phyloP scores from a whole-genome alignment of 106 monocot genomes.

The Acorus gramineus region DNA sequence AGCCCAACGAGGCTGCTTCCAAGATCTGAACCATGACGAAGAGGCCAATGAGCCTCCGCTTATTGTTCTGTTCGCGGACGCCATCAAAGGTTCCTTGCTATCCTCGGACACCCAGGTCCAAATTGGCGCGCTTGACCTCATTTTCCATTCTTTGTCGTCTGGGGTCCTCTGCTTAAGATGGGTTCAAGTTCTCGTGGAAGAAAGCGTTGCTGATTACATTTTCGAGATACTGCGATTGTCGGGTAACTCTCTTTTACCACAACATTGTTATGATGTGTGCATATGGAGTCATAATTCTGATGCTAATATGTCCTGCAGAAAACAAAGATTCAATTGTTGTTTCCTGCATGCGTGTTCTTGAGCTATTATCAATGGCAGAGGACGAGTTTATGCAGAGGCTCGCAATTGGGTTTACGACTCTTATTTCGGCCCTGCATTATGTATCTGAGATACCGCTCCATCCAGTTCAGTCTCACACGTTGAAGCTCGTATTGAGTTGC shows the following conservation, averaged over 20 bases:
- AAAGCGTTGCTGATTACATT: constrained; percentile 84
- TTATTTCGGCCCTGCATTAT: constrained; percentile 57
- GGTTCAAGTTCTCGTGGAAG: constrained; percentile 57
- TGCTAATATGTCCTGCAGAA: constrained; percentile 31
- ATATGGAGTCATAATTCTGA: background rate
- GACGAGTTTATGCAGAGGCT: constrained; percentile 51
- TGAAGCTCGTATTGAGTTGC: constrained; percentile 55
- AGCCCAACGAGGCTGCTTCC: constrained; percentile 35
- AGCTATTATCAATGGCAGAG: constrained; percentile 49
- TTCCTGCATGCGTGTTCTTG: constrained; percentile 54
- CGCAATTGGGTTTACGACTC: constrained; percentile 52
- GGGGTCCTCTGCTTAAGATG: constrained; percentile 15
- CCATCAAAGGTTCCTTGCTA: constrained; percentile 84
- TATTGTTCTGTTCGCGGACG: constrained; percentile 68
- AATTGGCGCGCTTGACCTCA: constrained; percentile 54
- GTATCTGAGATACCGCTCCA: constrained; percentile 82
- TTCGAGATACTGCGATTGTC: constrained; percentile 85
- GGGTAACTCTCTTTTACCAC: constrained; percentile 31
- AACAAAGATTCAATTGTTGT: constrained; percentile 75
- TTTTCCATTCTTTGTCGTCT: constrained; percentile 55
- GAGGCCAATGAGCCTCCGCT: constrained; percentile 11
- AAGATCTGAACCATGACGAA: background rate
- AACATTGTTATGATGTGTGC: background rate
- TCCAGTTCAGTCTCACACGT: constrained; percentile 66
- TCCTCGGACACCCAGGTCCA: constrained; percentile 77